phyloP scores from a whole-genome alignment of 192 early-diverging fungal species.

The Entomortierella parvispora region DNA sequence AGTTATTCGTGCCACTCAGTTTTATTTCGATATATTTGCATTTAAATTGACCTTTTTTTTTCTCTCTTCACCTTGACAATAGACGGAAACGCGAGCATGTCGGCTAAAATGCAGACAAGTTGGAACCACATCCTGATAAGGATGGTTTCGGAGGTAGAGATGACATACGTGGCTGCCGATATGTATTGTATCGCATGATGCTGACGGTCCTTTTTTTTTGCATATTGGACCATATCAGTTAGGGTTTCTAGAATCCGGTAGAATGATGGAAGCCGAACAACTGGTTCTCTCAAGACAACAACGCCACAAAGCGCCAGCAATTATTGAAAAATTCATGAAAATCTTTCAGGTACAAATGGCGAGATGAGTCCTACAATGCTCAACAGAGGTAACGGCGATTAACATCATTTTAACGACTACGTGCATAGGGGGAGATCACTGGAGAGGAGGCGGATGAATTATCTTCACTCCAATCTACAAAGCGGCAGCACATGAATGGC shows the following conservation, averaged over 20 bases:
- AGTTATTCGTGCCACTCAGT: too few species aligned
- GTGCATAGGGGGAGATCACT: slow-evolving; percentile 10
- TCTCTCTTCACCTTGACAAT: too few species aligned
- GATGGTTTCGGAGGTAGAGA: slow-evolving; percentile 34
- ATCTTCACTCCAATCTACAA: slow-evolving; percentile 14
- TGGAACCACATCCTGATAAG: slow-evolving; percentile 41
- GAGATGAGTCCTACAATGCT: background rate
- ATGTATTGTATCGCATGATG: too few species aligned
- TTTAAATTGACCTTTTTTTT: too few species aligned
- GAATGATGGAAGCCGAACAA: slow-evolving; percentile 47
- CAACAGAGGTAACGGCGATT: too few species aligned
- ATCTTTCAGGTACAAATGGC: slow-evolving; percentile 32
- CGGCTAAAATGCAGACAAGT: background rate
- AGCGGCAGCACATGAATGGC: slow-evolving; percentile 11
- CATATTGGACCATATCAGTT: slow-evolving; percentile 11
- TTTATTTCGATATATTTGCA: too few species aligned
- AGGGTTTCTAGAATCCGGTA: slow-evolving; percentile 38
- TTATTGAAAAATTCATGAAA: slow-evolving; percentile 27
- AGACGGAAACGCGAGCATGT: background rate
- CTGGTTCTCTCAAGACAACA: slow-evolving; percentile 30
- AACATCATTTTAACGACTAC: background rate
- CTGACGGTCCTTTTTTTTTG: background rate
- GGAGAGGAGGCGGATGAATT: background rate
- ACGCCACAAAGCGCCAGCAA: slow-evolving; percentile 17
- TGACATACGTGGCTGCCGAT: background rate